Percentiles rank a stretch among this genome's conserved stretches.
Evolutionary conservation across 2,329 filamentous ascomycete genomes (phyloP).

Genomic region (Aspergillus sclerotialis): DNA sequence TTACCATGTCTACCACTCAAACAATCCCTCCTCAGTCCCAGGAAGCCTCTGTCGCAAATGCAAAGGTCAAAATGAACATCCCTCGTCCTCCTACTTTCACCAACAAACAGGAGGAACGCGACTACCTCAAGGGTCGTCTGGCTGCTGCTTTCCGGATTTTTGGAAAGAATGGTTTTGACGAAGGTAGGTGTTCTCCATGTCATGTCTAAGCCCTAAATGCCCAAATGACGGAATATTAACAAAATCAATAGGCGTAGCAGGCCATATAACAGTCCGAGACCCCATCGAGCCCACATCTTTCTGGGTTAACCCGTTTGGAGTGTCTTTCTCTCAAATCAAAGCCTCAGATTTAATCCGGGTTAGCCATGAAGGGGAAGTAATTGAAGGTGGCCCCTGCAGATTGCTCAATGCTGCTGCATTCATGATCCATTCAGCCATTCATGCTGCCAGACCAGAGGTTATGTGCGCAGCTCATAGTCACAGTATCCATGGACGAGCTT

Average conservation of each 20-base stretch:
- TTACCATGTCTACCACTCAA: background rate
- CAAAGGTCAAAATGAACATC: constrained; percentile 26
- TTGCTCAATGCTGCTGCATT: constrained; percentile 44
- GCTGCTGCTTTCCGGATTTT: constrained; percentile 54
- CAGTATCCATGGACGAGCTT: constrained; percentile 44
- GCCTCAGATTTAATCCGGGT: constrained; percentile 63
- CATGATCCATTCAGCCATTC: constrained; percentile 49
- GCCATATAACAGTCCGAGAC: constrained; percentile 57
- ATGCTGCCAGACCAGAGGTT: constrained; percentile 49
- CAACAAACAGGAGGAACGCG: constrained; percentile 41
- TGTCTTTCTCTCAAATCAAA: constrained; percentile 56
- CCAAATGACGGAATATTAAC: background rate
- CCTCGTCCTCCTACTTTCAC: constrained; percentile 31
- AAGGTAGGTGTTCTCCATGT: constrained; percentile 23
- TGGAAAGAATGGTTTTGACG: constrained; percentile 51
- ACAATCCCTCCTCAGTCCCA: constrained; percentile 18
- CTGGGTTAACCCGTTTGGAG: constrained; percentile 63
- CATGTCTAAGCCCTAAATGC: background rate
- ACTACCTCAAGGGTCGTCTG: constrained; percentile 49
- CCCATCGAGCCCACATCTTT: constrained; percentile 54
- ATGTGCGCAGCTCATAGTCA: constrained; percentile 51
- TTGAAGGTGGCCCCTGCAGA: constrained; percentile 51
- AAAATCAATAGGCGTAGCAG: constrained; percentile 46
- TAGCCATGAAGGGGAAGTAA: constrained; percentile 53
- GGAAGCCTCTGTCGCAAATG: constrained; percentile 14